Evolutionary conservation across 768 basidiomycete genomes (phyloP).

Genomic region (Suillus tomentosus): DNA sequence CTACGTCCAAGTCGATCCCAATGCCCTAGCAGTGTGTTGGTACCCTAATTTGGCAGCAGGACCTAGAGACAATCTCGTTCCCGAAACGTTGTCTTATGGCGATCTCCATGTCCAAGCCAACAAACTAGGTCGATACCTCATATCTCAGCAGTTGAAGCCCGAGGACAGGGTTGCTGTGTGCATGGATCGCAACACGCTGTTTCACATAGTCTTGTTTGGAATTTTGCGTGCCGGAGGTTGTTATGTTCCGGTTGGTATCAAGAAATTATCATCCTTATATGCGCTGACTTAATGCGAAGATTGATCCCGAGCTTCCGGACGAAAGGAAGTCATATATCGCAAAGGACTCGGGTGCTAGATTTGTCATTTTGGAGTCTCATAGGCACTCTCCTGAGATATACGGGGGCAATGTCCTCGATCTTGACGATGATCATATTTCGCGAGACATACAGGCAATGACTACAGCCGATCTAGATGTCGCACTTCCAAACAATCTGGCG

Average conservation of each 20-base stretch:
- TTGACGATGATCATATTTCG: conserved; percentile 25
- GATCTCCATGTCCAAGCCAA: conserved; percentile 41
- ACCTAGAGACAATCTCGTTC: background rate
- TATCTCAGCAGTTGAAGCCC: conserved; percentile 33
- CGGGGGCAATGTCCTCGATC: conserved; percentile 23
- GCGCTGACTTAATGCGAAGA: conserved; percentile 32
- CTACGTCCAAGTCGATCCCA: conserved; percentile 17
- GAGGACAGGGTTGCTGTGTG: conserved; percentile 50
- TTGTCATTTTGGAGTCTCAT: conserved; percentile 40
- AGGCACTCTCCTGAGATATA: conserved; percentile 15
- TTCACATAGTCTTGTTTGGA: conserved; percentile 45
- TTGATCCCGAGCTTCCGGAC: conserved; percentile 50
- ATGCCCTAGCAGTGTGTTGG: conserved; percentile 26
- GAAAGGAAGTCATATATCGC: conserved; percentile 50
- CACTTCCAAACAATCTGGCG: conserved; percentile 36
- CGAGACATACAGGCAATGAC: conserved; percentile 31
- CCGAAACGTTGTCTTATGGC: conserved; percentile 30
- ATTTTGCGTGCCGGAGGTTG: conserved; percentile 51
- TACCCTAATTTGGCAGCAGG: conserved; percentile 19
- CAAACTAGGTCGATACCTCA: conserved; percentile 45
- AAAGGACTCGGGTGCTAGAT: conserved; percentile 41
- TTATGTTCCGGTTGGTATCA: conserved; percentile 47
- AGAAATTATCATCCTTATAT: background rate
- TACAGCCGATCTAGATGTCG: conserved; percentile 30
- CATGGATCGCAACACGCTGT: conserved; percentile 42